Evolutionary conservation across 129 eudicot genomes (phyloP), one percentile per base, ranked within the genome.

Genomic region (Silybum marianum): DNA sequence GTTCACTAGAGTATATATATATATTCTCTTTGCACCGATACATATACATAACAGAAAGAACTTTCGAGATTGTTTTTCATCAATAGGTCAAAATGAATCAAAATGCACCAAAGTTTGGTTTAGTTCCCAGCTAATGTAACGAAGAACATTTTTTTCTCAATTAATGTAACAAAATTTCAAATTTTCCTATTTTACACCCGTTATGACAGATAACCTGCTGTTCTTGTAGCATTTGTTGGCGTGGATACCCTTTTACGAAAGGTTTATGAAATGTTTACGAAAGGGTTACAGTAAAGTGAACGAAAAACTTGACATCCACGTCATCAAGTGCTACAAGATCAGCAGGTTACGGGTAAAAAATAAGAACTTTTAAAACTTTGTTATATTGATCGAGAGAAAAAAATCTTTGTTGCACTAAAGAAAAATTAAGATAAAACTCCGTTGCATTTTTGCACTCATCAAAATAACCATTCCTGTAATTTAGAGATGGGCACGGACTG

Each of bases 1-100:
- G 83, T 73, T 83, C 54, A 73, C 7, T 60, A 39, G 73, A 12
- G 74, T 62, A 72, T 39, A 32, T 9, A 38, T 62, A 72, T 39
- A 32, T 9, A 38, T 38, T 16, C 74, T 19, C 30, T 19, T 51
- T 48, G 68, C 44, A 46, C 40, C 12, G 25, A 28, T 46, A 16
- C 78, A 74, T 46, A 71, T 16, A 72, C 21, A 6, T n/a, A 58
- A 58, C 24, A 58, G 66, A n/a, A 58, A 58, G 63, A 16, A 54
- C 54, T 58, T 58, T 58, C 23, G 1, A 58, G 66, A 58, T 58
- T 58, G 66, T 58, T 58, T 6, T 18, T 58, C 66, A 58, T 18
- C 66, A 58, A 58, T 18, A 58, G 66, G 66, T 58, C 66, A 58
- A 58, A 51, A 51, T 51, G 63, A 18, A 51, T 51, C 63, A 51